Conservation (phyloP, 1,284 basidiomycete genomes). For the Irpex lacteus region DNA sequence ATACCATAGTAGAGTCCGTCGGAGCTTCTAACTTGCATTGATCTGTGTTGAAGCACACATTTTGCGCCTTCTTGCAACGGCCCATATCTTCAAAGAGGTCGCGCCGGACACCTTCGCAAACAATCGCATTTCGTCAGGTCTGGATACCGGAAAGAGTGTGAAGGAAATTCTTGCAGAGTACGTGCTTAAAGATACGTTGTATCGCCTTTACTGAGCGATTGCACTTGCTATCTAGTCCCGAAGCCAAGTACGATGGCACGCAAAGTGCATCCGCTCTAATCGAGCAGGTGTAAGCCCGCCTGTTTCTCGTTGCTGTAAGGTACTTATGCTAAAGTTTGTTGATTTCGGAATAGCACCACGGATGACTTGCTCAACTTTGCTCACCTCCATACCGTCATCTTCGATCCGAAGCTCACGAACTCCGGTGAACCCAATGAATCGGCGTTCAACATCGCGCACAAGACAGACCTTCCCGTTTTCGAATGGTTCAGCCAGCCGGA, state of each 20-base stretch:
- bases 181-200: neutral
- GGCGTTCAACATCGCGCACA: slow-evolving; percentile 6
- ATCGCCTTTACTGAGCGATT: neutral
- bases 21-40: neutral
- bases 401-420: slow-evolving; percentile 17
- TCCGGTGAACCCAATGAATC: slow-evolving; percentile 17
- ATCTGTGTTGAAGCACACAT: neutral
- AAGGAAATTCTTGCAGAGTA: slow-evolving; percentile 17
- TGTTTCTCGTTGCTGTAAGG: too few species aligned
- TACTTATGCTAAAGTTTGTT: too few species aligned
- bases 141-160: slow-evolving; percentile 24
- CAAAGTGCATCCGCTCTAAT: slow-evolving; percentile 9
- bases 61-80: slow-evolving; percentile 22
- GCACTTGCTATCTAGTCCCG: slow-evolving; percentile 3
- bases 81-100: slow-evolving; percentile 27
- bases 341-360: neutral
- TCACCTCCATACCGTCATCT: neutral
- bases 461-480: slow-evolving; percentile 1
- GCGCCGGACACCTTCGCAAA: slow-evolving; percentile 24
- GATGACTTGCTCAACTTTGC: neutral
- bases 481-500: slow-evolving; percentile 9
- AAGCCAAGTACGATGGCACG: slow-evolving; percentile 9
- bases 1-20: neutral
- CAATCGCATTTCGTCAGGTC: slow-evolving; percentile 23
- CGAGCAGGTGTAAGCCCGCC: neutral